These are phyloP conservation scores for Irpex sp. DNA, from an alignment of 1,284 basidiomycete genomes.

Conservation along the genomic window DNA sequence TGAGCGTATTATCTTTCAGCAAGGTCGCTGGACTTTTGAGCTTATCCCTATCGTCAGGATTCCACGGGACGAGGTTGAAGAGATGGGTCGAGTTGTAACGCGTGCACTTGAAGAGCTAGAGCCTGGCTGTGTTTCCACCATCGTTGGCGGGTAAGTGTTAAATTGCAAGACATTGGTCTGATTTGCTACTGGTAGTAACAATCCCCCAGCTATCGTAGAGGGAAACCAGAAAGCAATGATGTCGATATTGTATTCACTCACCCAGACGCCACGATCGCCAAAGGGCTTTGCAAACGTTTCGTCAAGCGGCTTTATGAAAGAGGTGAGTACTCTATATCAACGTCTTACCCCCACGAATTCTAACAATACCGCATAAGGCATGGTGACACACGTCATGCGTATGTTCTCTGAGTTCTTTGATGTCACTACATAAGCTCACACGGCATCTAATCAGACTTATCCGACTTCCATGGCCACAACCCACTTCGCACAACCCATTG, in stretches of 20 bases:
- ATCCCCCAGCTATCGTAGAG: constrained; percentile 59
- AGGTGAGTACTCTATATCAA: constrained; percentile 31
- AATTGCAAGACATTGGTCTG: not conserved
- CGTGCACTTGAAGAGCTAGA: constrained; percentile 49
- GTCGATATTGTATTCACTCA: constrained; percentile 79
- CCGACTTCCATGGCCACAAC: constrained; percentile 49
- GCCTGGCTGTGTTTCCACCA: constrained; percentile 55
- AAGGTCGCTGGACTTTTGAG: not conserved
- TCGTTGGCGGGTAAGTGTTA: constrained; percentile 62
- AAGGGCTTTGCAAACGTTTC: constrained; percentile 45
- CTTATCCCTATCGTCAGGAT: constrained; percentile 36
- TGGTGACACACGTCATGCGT: constrained; percentile 69
- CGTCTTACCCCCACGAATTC: not conserved
- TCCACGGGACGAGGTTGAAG: constrained; percentile 60
- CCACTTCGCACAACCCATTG: constrained; percentile 48
- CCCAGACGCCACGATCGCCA: constrained; percentile 40
- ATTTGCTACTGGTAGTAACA: not conserved
- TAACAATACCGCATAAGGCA: constrained; percentile 29
- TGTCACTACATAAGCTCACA: not conserved
- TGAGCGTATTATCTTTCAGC: constrained; percentile 10
- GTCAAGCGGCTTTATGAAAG: constrained; percentile 47
- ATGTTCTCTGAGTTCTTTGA: constrained; percentile 10
- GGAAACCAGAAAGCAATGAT: constrained; percentile 68
- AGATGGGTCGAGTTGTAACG: constrained; percentile 54
- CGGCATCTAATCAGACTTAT: constrained; percentile 36